Evolutionary conservation across 2,329 filamentous ascomycete genomes (phyloP).

Genomic region (Trichoderma cornu-damae): DNA sequence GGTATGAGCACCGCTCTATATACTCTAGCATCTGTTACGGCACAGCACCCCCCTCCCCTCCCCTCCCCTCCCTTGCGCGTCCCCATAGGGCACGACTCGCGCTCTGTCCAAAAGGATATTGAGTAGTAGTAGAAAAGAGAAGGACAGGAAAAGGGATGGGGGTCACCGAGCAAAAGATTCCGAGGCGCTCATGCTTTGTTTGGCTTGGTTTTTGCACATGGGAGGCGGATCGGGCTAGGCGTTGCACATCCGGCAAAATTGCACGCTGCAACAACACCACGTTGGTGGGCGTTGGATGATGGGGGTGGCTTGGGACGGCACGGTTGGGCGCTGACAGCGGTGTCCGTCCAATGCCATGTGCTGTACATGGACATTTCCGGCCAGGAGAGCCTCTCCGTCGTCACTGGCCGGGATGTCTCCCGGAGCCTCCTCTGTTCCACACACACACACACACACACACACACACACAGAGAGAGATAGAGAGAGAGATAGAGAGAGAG

Average conservation of each 20-base stretch:
- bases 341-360: constrained; percentile 12
- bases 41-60: background rate
- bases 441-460: too few relatives aligned
- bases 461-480: too few relatives aligned
- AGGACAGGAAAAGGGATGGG: too few relatives aligned
- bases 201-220: too few relatives aligned
- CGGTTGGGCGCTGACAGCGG: constrained; percentile 15
- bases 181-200: too few relatives aligned
- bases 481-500: too few relatives aligned
- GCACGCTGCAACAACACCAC: constrained; percentile 6
- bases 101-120: background rate
- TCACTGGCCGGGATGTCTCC: too few relatives aligned
- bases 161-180: too few relatives aligned
- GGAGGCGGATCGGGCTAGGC: constrained; percentile 1
- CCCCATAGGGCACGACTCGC: background rate
- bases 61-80: background rate
- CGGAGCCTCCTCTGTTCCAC: too few relatives aligned
- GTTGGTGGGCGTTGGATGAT: background rate
- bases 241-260: background rate
- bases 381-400: background rate
- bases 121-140: background rate
- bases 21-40: background rate
- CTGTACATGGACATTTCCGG: constrained; percentile 1
- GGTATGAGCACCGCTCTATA: background rate
- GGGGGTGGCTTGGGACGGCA: constrained; percentile 11